These are phyloP conservation scores for Trichoderma harzianum DNA, from an alignment of 2,329 filamentous ascomycete species.

Conservation along the genomic window DNA sequence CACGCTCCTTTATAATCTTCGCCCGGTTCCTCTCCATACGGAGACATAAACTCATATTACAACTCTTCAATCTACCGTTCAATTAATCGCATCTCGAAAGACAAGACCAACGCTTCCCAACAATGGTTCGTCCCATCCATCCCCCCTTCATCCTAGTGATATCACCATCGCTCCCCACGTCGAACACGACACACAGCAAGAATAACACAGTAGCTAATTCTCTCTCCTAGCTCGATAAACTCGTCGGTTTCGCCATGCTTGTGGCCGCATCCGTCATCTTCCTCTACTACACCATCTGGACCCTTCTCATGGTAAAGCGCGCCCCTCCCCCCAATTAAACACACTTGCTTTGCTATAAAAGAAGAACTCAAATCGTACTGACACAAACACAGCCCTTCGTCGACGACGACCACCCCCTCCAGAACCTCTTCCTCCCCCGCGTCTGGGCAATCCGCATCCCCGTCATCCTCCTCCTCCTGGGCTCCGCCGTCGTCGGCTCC, in stretches of 20 bases:
- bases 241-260: constrained; percentile 65
- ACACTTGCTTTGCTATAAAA: neutral
- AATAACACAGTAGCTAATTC: neutral
- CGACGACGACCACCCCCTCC: constrained; percentile 87
- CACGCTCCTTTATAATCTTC: constrained; percentile 15
- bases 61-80: neutral
- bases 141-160: neutral
- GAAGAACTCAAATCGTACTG: neutral
- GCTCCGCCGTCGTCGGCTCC: constrained; percentile 88
- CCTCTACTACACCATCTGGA: constrained; percentile 96
- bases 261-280: constrained; percentile 63
- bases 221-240: constrained; percentile 76
- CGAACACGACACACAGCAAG: neutral
- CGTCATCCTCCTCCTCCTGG: constrained; percentile 90
- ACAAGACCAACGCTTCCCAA: constrained; percentile 19
- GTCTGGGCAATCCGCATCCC: constrained; percentile 99
- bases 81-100: neutral
- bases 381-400: constrained; percentile 75
- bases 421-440: constrained; percentile 92
- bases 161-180: neutral
- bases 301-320: constrained; percentile 79
- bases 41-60: neutral
- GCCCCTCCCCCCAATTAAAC: neutral
- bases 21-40: neutral
- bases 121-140: constrained; percentile 30